A percentile compares a stretch with the other conserved stretches of the same genome.
These are phyloP conservation scores for Kluyveromyces sp. DNA, from an alignment of 1,139 yeast genomes.

Conservation along the genomic window DNA sequence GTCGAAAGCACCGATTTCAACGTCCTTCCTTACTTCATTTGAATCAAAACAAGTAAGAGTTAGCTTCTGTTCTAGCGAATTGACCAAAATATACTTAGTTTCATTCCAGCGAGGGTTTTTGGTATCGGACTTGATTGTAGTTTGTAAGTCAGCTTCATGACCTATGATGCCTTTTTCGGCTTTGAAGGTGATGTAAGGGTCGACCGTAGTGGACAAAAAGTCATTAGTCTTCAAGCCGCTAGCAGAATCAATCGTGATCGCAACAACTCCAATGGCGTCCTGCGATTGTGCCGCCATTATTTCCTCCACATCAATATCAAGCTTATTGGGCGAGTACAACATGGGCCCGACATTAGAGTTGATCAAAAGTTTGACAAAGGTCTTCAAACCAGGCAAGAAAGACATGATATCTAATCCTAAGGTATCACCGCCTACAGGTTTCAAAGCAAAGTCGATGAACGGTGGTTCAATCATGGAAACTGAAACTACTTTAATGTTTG, in stretches of 20 bases:
- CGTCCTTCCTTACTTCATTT: conserved; percentile 47
- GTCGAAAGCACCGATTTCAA: conserved; percentile 48
- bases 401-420: conserved; percentile 80
- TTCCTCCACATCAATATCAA: conserved; percentile 68
- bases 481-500: conserved; percentile 66
- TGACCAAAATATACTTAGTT: conserved; percentile 52
- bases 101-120: conserved; percentile 61
- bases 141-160: conserved; percentile 38
- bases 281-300: conserved; percentile 54
- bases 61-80: conserved; percentile 51
- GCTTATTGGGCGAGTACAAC: conserved; percentile 76
- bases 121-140: conserved; percentile 50
- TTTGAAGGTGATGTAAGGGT: conserved; percentile 52
- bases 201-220: conserved; percentile 41
- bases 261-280: conserved; percentile 63
- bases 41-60: conserved; percentile 49
- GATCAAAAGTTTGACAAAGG: conserved; percentile 63
- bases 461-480: conserved; percentile 73
- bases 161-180: conserved; percentile 38
- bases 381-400: conserved; percentile 67
- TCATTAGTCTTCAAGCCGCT: conserved; percentile 41
- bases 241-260: conserved; percentile 53
- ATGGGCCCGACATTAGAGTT: conserved; percentile 66
- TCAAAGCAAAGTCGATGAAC: conserved; percentile 64
- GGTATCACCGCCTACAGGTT: conserved; percentile 86